Evolutionary conservation across 768 basidiomycete genomes (phyloP).

Genomic region (Suillus lakei): DNA sequence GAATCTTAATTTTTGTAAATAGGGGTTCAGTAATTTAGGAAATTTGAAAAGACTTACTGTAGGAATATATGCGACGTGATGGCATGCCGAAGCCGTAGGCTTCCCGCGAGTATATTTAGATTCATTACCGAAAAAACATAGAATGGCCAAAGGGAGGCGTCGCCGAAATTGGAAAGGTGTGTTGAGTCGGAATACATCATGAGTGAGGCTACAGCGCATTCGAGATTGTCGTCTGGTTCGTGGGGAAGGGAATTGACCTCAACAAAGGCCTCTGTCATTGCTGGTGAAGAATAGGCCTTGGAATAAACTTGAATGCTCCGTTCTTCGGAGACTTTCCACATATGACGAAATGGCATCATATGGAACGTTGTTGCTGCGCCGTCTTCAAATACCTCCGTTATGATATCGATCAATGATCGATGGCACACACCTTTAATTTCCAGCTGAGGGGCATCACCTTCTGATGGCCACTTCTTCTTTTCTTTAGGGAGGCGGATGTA

Average conservation of each 20-base stretch:
- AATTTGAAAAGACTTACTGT: constrained; percentile 5
- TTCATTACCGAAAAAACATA: constrained; percentile 22
- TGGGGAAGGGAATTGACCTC: constrained; percentile 15
- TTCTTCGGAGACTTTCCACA: constrained; percentile 16
- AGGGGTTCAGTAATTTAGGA: not conserved
- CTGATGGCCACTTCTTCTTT: not conserved
- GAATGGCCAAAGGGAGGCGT: constrained; percentile 21
- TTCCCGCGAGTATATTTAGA: constrained; percentile 18
- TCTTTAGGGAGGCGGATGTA: constrained; percentile 14
- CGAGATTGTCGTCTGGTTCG: constrained; percentile 14
- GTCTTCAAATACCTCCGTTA: constrained; percentile 5
- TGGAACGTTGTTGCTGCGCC: constrained; percentile 19
- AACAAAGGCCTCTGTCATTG: not conserved
- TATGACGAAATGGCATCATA: constrained; percentile 27
- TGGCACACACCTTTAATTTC: constrained; percentile 10
- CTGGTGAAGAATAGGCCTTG: constrained; percentile 7
- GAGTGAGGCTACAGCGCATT: constrained; percentile 19
- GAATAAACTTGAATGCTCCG: not conserved
- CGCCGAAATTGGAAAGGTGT: constrained; percentile 23
- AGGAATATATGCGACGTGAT: constrained; percentile 19
- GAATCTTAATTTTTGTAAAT: constrained; percentile 1
- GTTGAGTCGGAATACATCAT: constrained; percentile 31
- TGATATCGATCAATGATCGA: not conserved
- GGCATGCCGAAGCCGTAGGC: constrained; percentile 15
- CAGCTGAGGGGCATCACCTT: constrained; percentile 3